phyloP scores from a whole-genome alignment of 2,329 filamentous ascomycete genomes.

The Penicillium sp. region DNA sequence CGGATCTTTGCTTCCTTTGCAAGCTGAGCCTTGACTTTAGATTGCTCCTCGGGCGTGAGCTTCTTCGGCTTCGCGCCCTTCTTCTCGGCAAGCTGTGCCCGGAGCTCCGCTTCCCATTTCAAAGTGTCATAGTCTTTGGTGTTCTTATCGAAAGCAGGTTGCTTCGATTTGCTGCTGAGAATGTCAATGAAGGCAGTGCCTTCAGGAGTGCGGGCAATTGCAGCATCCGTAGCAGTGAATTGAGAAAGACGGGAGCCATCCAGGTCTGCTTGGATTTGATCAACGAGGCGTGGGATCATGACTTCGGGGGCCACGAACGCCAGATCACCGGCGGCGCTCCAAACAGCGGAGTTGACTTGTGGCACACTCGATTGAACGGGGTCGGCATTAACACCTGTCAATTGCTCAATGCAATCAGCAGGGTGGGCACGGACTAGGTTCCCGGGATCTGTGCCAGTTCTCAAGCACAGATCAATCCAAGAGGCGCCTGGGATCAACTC shows the following conservation, averaged over 20 bases:
- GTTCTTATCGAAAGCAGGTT: constrained; percentile 76
- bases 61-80: constrained; percentile 84
- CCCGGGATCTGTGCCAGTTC: constrained; percentile 79
- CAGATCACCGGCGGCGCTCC: constrained; percentile 81
- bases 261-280: constrained; percentile 73
- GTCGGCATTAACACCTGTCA: constrained; percentile 56
- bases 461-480: constrained; percentile 89
- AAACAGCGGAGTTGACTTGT: constrained; percentile 65
- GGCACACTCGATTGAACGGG: constrained; percentile 37
- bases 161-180: constrained; percentile 75
- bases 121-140: constrained; percentile 92
- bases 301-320: constrained; percentile 87
- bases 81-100: constrained; percentile 85
- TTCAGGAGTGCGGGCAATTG: constrained; percentile 88
- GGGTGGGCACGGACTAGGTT: constrained; percentile 67
- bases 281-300: constrained; percentile 73
- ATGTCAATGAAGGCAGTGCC: constrained; percentile 89
- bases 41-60: constrained; percentile 81
- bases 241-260: constrained; percentile 66
- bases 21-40: constrained; percentile 87
- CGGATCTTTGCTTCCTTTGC: constrained; percentile 83
- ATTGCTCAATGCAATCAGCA: constrained; percentile 66
- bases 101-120: constrained; percentile 95
- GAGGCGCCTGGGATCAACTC: constrained; percentile 74
- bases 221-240: constrained; percentile 83